phyloP scores from a whole-genome alignment of 192 early-diverging fungal genomes.

The Umbelopsis isabellina region DNA sequence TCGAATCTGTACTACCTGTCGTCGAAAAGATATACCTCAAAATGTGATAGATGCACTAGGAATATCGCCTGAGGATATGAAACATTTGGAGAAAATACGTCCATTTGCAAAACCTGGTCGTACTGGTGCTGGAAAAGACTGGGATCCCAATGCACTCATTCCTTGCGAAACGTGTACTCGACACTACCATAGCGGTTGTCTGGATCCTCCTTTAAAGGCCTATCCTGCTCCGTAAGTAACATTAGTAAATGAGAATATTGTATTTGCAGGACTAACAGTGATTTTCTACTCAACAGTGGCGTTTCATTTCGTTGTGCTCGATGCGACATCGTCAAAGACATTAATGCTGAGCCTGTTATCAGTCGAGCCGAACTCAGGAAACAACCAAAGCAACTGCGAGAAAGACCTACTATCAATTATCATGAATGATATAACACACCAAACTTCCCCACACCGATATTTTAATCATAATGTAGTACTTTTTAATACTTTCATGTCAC shows the following conservation, averaged over 20 bases:
- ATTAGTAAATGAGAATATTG: background rate
- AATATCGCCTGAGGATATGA: background rate
- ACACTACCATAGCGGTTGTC: background rate
- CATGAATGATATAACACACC: background rate
- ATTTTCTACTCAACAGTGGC: background rate
- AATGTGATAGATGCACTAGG: background rate
- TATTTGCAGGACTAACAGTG: background rate
- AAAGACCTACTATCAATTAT: slow-evolving; percentile 11
- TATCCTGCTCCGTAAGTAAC: slow-evolving; percentile 4
- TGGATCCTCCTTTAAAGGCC: background rate
- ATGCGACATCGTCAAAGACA: background rate
- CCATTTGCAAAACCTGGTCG: background rate
- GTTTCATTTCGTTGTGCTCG: background rate
- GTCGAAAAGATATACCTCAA: background rate
- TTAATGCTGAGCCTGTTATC: background rate
- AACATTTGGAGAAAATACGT: background rate
- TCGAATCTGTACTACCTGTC: background rate
- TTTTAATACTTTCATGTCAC: no score
- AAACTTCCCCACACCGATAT: background rate
- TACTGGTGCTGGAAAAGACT: slow-evolving; percentile 17
- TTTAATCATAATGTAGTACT: background rate
- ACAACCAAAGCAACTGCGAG: background rate
- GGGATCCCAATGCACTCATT: background rate
- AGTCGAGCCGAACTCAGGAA: background rate
- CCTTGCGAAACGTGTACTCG: background rate